Evolutionary conservation across 768 basidiomycete species (phyloP), one percentile per base, ranked within the genome.

Genomic region (Lactarius indigo): DNA sequence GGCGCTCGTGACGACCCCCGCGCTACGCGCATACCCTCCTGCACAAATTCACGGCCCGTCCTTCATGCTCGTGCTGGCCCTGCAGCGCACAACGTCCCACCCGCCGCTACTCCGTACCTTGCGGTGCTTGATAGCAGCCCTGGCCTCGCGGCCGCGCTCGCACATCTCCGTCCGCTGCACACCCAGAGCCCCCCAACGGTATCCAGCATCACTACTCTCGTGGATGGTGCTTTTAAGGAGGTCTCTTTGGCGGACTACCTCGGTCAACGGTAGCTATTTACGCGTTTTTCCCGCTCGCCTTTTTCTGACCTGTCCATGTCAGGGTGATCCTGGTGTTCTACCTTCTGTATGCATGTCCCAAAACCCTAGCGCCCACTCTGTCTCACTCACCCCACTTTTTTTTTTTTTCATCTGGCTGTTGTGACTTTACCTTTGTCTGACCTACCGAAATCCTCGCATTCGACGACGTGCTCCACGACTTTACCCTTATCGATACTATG

Each of bases 301-400:
- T 54, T 44, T 63, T 50, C 60, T 57, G 61, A 58, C 35, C 35
- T 41, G 64, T 33, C 15, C 37, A 30, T 41, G 61, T n/a, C 65
- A 95, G 94, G 94, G 88, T 96, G n/a, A 83, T 95, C 41, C 85
- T 97, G 20, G 84, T 96, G 77, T 96, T 96, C 81, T 97, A 97
- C 79, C 31, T 95, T 7, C 85, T 96, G 91, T 93, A 79, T 69
- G 89, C 77, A n/a, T 44, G 50, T 70, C 58, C 68, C 18, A 42
- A 42, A 18, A 31, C n/a, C n/a, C 59, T 56, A 20, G 2, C 20
- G 5, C 12, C 9, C 20, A 5, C 17, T 23, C n/a, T 30, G n/a
- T 60, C 31, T 42, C 35, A 23, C 4, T 26, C n/a, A n/a, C n/a
- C n/a, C 55, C 7, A 31, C n/a, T n/a, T n/a, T n/a, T 6, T 31